Percentiles rank a stretch among this genome's conserved stretches.
Conservation (phyloP, 192 early-diverging fungal species). For the Coemansia sp. region DNA sequence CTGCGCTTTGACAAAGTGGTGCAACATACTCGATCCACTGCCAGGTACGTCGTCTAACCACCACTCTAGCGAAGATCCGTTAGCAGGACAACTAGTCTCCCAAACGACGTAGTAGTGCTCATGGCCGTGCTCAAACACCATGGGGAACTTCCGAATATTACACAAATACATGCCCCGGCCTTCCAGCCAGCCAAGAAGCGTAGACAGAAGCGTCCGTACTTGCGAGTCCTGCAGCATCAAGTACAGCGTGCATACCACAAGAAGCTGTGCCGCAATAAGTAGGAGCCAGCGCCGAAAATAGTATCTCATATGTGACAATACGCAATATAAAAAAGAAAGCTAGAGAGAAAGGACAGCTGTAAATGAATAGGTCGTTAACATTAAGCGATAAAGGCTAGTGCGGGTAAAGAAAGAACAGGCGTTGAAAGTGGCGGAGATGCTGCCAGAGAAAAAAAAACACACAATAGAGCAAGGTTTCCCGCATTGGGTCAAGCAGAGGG, state of each 20-base stretch:
- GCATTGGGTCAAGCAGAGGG: too few species aligned
- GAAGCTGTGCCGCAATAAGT: constrained; percentile 4
- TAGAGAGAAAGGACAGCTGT: not conserved
- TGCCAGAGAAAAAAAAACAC: not conserved
- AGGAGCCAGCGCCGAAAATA: constrained; percentile 32
- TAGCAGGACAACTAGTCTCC: constrained; percentile 39
- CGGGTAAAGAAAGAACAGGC: not conserved
- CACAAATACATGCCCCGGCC: constrained; percentile 28
- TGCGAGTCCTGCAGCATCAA: constrained; percentile 6
- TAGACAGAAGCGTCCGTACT: constrained; percentile 13
- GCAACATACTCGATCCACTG: not conserved
- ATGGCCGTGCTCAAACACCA: constrained; percentile 44
- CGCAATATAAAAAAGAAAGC: not conserved
- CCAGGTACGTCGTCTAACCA: constrained; percentile 12
- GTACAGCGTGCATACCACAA: constrained; percentile 14
- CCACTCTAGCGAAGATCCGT: constrained; percentile 34
- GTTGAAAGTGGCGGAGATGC: not conserved
- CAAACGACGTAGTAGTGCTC: constrained; percentile 45
- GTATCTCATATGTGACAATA: constrained; percentile 19
- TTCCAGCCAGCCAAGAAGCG: constrained; percentile 20
- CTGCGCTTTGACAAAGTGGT: constrained; percentile 19
- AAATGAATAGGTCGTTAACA: not conserved
- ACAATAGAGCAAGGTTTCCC: not conserved
- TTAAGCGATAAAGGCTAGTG: not conserved
- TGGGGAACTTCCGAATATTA: constrained; percentile 31